A percentile compares a stretch with the other conserved stretches of the same genome.
Evolutionary conservation across 441 rosid species (phyloP).

Genomic region (Populus trichocarpa): DNA sequence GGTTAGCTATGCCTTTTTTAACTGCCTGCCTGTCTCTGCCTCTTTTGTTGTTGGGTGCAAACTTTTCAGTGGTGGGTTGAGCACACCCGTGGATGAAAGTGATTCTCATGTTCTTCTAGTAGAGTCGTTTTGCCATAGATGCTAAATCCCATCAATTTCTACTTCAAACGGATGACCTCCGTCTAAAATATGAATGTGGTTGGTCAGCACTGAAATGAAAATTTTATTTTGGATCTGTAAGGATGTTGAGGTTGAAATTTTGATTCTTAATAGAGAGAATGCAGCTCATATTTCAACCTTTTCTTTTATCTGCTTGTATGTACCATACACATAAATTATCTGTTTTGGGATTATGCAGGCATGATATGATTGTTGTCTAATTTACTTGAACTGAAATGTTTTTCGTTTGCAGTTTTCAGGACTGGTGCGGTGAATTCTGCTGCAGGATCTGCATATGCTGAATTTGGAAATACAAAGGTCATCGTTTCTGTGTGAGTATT

Average conservation of each 20-base stretch:
- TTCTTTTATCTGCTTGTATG: neutral
- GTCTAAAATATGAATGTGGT: neutral
- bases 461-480: conserved; percentile 90
- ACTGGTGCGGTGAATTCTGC: conserved; percentile 86
- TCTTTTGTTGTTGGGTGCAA: neutral
- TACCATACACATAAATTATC: neutral
- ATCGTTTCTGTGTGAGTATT: conserved; percentile 90
- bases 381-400: conserved; percentile 1
- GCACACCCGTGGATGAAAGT: neutral
- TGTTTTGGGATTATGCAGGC: neutral
- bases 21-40: neutral
- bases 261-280: neutral
- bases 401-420: conserved; percentile 57
- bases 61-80: neutral
- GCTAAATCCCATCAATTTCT: neutral
- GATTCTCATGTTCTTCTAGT: neutral
- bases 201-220: neutral
- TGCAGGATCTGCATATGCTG: conserved; percentile 94
- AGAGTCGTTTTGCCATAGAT: neutral
- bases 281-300: neutral
- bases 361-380: neutral
- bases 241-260: neutral
- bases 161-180: neutral
- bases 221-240: neutral
- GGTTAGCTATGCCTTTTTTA: neutral